Conservation (phyloP, 192 early-diverging fungal genomes). For the Coemansia sp. region DNA sequence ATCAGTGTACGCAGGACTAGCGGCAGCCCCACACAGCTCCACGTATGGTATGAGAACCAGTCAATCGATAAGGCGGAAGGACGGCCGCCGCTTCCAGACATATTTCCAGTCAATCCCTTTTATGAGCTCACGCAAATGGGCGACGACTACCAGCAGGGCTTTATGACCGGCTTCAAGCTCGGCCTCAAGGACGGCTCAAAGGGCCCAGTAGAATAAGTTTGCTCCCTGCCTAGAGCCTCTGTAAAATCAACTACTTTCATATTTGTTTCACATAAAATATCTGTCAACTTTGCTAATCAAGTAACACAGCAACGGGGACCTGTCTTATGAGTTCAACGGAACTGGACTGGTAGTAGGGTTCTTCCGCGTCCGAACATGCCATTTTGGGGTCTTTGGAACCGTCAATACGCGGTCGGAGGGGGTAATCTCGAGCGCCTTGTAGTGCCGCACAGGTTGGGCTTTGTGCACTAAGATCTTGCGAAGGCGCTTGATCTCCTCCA, state of each 20-base stretch:
- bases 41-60: slow-evolving; percentile 38
- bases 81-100: slow-evolving; percentile 3
- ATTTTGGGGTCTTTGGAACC: slow-evolving; percentile 50
- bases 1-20: slow-evolving; percentile 16
- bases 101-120: slow-evolving; percentile 45
- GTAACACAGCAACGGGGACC: too few relatives aligned
- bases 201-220: slow-evolving; percentile 1
- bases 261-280: too few relatives aligned
- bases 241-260: too few relatives aligned
- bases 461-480: slow-evolving; percentile 59
- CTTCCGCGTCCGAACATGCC: slow-evolving; percentile 40
- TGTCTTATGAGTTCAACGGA: slow-evolving; percentile 8
- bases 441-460: slow-evolving; percentile 62
- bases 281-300: too few relatives aligned
- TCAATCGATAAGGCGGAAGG: background rate
- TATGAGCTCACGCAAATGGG: slow-evolving; percentile 1
- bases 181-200: slow-evolving; percentile 45
- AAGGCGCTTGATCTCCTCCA: slow-evolving; percentile 57
- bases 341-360: slow-evolving; percentile 10
- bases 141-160: slow-evolving; percentile 47
- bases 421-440: slow-evolving; percentile 53
- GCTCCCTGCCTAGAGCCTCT: too few relatives aligned
- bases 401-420: slow-evolving; percentile 61
- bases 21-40: slow-evolving; percentile 30
- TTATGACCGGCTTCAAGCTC: slow-evolving; percentile 37